Evolutionary conservation across 768 basidiomycete genomes (phyloP), one percentile per base, ranked within the genome.

Genomic region (Phallus indusiatus): DNA sequence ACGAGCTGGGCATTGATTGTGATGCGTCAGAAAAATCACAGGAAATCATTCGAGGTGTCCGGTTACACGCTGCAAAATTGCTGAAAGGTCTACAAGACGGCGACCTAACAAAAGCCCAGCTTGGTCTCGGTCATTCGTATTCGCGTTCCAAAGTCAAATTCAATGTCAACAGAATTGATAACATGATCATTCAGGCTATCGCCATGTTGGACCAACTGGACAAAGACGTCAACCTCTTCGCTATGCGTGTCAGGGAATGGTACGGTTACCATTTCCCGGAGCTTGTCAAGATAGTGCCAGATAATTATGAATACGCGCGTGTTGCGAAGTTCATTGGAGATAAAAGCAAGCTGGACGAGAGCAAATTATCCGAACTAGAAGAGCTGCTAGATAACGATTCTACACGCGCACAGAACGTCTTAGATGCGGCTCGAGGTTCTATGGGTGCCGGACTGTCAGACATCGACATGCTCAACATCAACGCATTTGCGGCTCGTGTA

Each of bases 161-260:
- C 81, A 94, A 94, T 73, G 91, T 94, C 56, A 94, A 94, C 78
- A 81, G 91, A 55, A 83, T 90, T 59, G 94, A 96, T 75, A 96
- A 98, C 79, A 98, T 98, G 95, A 97, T 98, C 74, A 98, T 98
- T 66, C 95, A 97, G 74, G 95, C 95, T 61, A 97, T 98, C 70
- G 90, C 94, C 5, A 85, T 97, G 60, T 89, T 96, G 67, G 95
- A 98, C 75, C 94, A 97, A 68, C 87, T 97, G 67, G 95, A 98
- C 81, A 98, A 97, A 78, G 95, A 98, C 72, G 93, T 97, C 73
- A 98, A 98, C 77, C 84, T 94, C 33, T 97, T 98, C 71, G 88
- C 94, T 18, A 98, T 98, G 95, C 90, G 95, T 35, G 85, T 96
- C 54, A 81, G 95, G 66, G 95, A 98, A 71, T 98, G 95, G 95